Conservation (phyloP, 176 grass and related monocot genomes). For the Guadua angustifolia region DNA sequence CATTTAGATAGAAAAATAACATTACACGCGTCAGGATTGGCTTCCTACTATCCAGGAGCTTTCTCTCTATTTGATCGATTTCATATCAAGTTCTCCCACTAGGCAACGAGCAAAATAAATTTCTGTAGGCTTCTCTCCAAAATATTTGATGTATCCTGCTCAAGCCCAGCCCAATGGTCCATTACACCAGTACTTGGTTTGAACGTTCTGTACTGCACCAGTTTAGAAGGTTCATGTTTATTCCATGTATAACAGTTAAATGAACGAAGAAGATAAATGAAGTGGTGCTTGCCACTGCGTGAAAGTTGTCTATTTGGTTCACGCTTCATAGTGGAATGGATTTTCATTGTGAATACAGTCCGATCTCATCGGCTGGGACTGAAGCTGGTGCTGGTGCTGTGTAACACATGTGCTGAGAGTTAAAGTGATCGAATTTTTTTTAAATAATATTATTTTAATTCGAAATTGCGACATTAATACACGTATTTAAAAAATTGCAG, state of each 20-base stretch:
- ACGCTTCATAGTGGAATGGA: not conserved
- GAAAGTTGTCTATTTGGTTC: not conserved
- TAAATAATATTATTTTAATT: too few species aligned
- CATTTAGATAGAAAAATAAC: not conserved
- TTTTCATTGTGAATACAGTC: not conserved
- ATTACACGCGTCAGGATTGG: not conserved
- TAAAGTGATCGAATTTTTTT: too few species aligned
- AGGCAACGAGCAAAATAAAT: not conserved
- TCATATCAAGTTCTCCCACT: not conserved
- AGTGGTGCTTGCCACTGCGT: not conserved
- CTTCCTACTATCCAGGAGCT: not conserved
- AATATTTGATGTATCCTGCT: not conserved
- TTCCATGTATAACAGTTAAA: not conserved
- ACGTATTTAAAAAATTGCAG: too few species aligned
- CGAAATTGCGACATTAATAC: too few species aligned
- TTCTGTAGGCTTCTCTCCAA: not conserved
- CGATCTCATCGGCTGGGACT: not conserved
- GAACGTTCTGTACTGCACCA: not conserved
- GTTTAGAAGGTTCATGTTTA: not conserved
- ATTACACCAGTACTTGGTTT: not conserved
- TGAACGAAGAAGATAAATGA: not conserved
- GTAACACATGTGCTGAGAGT: too few species aligned
- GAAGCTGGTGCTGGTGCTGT: not conserved
- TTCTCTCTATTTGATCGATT: not conserved
- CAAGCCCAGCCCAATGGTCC: not conserved